Base-by-base conservation (phyloP, 305 asterid species). In the Ilex paraguariensis region DNA sequence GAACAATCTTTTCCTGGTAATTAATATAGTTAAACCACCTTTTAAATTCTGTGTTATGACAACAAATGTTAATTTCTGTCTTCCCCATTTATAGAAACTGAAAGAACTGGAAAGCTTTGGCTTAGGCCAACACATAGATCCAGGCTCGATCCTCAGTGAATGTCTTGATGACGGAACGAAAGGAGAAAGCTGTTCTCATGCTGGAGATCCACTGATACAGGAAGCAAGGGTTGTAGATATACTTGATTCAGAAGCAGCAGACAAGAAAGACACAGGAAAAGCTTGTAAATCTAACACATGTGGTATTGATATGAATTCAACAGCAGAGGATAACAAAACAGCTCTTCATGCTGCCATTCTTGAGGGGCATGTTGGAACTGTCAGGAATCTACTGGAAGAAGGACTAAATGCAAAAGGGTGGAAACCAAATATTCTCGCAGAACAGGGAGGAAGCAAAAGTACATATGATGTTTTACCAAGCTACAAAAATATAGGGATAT, bases 1-100 rank as follows among this genome's bases (percentile, higher is more conserved):
- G 94, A 76, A 81, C 77, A 88, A 91, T 72, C 87, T 88, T 61
- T 73, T 77, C 66, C 72, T 66, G 95, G 96, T 91, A 75, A 9
- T 31, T 61, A 53, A 6, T 53, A 13, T 17, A 13, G 7, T 53
- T 13, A 13, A 13, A 13, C 5, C 10, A 13, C 56, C 21, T 13
- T 53, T 53, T 14, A 17, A 53, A 53, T 7, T 15, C 3, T 10
- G 5, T n/a, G 0, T 14, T 15, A 21, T 14, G 30, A 54, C 32
- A 54, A 9, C 3, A 32, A 32, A 30, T 13, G 7, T 13, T 33
- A 21, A 50, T 46, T 30, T 42, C 30, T 58, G 21, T 32, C 3
- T 52, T 12, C 68, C 16, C 50, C 52, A n/a, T 61, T 65, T 64
- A 58, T 63, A 87, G 95, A 87, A 83, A 67, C 78, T 82, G 72